Evolutionary conservation across 371 early-diverging fungal genomes (phyloP), one percentile per base, ranked within the genome.

Genomic region (Chytridiales sp.): DNA sequence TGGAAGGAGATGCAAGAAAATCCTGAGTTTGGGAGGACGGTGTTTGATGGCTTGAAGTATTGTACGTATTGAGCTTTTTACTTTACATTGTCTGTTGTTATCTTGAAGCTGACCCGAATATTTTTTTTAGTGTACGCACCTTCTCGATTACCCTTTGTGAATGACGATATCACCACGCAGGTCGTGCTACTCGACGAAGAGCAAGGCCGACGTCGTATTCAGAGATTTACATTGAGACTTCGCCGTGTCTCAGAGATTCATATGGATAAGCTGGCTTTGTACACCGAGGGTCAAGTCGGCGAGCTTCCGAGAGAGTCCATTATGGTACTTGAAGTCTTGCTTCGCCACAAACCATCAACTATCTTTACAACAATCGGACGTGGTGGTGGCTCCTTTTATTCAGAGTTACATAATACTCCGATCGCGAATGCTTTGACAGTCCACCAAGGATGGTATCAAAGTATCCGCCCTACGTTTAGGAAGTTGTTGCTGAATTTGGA

Each of bases 21-120:
- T 21, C 22, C 43, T 59, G 66, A n/a, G 44, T 60, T 30, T 36
- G 61, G 53, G 60, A 49, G n/a, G 29, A 64, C 72, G 27, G 81
- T 86, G 13, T 88, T 70, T 56, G 87, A 87, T 62, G 87, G 87
- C 3, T 26, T 49, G n/a, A 52, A 50, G 29, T 61, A 61, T 31
- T 49, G 63, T 47, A 19, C 26, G 63, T 47, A 34, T 24, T 11
- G 4, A 8, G 5, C 6, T 8, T 32, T 47, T 6, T 31, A 24
- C 22, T 19, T n/a, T 17, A 46, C 11, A 21, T 17, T 11, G 46
- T n/a, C 19, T 19, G 11, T 9, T 38, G 9, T 11, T 9, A 38
- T n/a, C 39, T 38, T 9, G 11, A 13, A 44, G 11, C 11, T 44
- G 47, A 26, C 15, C 13, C 24, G 17, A 47, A 19, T 47, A 47